These are phyloP conservation scores for Leucocoprinus sp. DNA, from an alignment of 768 basidiomycete species.

Conservation along the genomic window DNA sequence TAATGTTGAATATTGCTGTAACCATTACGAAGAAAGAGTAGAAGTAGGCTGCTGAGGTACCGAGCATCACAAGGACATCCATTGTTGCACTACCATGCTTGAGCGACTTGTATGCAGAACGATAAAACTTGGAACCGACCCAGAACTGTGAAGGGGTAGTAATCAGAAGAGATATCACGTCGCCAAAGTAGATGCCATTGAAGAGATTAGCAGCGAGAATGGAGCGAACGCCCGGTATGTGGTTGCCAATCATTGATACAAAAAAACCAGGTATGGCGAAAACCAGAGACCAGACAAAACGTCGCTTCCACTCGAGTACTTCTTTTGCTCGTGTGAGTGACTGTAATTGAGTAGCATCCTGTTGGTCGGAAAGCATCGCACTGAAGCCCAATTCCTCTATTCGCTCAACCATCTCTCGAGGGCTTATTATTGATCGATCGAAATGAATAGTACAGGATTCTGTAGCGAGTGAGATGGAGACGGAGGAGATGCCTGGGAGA, in stretches of 20 bases:
- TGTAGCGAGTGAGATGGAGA: conserved; percentile 68
- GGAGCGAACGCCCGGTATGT: conserved; percentile 49
- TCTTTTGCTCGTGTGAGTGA: conserved; percentile 87
- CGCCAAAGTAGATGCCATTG: conserved; percentile 72
- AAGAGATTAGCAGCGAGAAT: conserved; percentile 45
- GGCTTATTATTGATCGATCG: conserved; percentile 62
- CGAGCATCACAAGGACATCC: conserved; percentile 96
- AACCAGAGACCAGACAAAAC: conserved; percentile 62
- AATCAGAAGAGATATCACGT: conserved; percentile 64
- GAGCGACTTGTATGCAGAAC: conserved; percentile 83
- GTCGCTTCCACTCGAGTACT: conserved; percentile 79
- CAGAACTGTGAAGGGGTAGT: conserved; percentile 93
- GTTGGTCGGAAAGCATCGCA: conserved; percentile 73
- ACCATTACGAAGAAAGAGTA: conserved; percentile 77
- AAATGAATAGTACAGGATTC: conserved; percentile 71
- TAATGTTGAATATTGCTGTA: conserved; percentile 52
- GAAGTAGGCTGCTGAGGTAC: conserved; percentile 88
- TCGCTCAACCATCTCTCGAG: conserved; percentile 82
- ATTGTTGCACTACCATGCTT: conserved; percentile 89
- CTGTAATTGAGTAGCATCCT: conserved; percentile 75
- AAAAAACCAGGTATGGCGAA: conserved; percentile 96
- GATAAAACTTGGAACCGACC: conserved; percentile 83
- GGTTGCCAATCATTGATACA: conserved; percentile 76
- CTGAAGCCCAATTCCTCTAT: conserved; percentile 89
- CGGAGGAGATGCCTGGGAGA: conserved; percentile 66